Conservation (phyloP, 192 early-diverging fungal species). For the Entrophospora sp. region DNA sequence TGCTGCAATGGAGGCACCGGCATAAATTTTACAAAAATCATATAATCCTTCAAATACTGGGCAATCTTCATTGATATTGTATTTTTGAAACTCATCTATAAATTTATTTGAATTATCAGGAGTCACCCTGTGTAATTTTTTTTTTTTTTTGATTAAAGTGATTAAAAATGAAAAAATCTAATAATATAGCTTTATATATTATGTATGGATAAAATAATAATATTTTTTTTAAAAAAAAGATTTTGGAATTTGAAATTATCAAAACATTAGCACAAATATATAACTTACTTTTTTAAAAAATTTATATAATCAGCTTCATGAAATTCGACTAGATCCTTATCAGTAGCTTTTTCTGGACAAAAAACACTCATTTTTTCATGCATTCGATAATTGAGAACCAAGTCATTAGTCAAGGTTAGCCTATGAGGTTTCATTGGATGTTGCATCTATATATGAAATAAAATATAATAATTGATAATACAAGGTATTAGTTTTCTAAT, state of each 20-base stretch:
- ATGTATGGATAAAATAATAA: too few relatives aligned
- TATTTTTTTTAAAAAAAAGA: too few relatives aligned
- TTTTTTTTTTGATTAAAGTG: too few relatives aligned
- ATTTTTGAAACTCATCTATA: slow-evolving; percentile 49
- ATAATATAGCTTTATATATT: too few relatives aligned
- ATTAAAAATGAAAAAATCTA: too few relatives aligned
- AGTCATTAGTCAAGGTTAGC: slow-evolving; percentile 86
- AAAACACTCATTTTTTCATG: slow-evolving; percentile 84
- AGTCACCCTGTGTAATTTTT: slow-evolving; percentile 64
- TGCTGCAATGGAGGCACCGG: slow-evolving; percentile 91
- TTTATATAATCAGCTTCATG: slow-evolving; percentile 95
- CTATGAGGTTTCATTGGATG: slow-evolving; percentile 92
- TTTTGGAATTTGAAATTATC: neutral
- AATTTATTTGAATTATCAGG: slow-evolving; percentile 59
- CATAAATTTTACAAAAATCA: slow-evolving; percentile 87
- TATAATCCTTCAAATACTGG: slow-evolving; percentile 96
- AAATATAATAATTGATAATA: neutral
- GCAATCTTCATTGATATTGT: slow-evolving; percentile 97
- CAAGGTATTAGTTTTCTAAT: neutral
- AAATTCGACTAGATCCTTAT: slow-evolving; percentile 86
- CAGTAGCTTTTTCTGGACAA: slow-evolving; percentile 78
- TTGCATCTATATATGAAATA: slow-evolving; percentile 31
- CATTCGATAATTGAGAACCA: slow-evolving; percentile 87
- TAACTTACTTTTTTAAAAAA: slow-evolving; percentile 69
- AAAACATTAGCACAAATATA: neutral